A percentile compares a stretch with the other conserved stretches of the same genome.
phyloP scores from a whole-genome alignment of 2,329 filamentous ascomycete species.

The Cyphellophora attinorum region DNA sequence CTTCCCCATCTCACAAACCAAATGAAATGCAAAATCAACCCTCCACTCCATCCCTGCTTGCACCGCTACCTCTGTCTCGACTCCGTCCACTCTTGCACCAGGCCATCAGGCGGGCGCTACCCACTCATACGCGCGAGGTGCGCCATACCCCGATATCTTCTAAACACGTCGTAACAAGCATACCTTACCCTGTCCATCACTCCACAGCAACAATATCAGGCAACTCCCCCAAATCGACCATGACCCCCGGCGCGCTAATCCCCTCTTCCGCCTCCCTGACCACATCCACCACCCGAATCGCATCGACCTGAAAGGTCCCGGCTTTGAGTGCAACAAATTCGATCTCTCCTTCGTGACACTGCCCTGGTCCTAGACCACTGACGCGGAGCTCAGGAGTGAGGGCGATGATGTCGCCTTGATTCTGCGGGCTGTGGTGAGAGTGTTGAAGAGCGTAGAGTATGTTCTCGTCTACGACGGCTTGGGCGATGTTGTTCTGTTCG shows the following conservation, averaged over 20 bases:
- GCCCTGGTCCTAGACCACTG: slow-evolving; percentile 21
- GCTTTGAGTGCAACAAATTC: slow-evolving; percentile 28
- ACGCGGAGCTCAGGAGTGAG: slow-evolving; percentile 49
- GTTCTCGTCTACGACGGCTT: slow-evolving; percentile 48
- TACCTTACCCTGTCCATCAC: neutral
- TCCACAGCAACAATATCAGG: slow-evolving; percentile 15
- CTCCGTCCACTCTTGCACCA: too few species aligned
- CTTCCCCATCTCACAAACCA: too few species aligned
- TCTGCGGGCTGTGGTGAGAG: slow-evolving; percentile 33
- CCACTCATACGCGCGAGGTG: too few species aligned
- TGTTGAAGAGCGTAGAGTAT: slow-evolving; percentile 44
- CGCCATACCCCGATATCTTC: too few species aligned
- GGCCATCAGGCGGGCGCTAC: too few species aligned
- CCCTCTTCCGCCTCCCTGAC: slow-evolving; percentile 16
- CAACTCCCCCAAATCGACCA: slow-evolving; percentile 15
- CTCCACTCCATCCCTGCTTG: too few species aligned
- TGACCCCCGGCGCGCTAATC: slow-evolving; percentile 9
- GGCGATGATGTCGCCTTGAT: slow-evolving; percentile 44
- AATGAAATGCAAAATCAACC: too few species aligned
- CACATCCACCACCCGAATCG: slow-evolving; percentile 17
- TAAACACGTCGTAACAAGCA: too few species aligned
- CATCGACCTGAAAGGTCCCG: slow-evolving; percentile 22
- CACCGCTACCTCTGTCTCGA: too few species aligned
- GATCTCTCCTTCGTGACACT: slow-evolving; percentile 46
- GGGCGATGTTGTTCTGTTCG: slow-evolving; percentile 28